phyloP scores from a whole-genome alignment of 78 protist genomes.

The Neovahlkampfia damariscottae region DNA sequence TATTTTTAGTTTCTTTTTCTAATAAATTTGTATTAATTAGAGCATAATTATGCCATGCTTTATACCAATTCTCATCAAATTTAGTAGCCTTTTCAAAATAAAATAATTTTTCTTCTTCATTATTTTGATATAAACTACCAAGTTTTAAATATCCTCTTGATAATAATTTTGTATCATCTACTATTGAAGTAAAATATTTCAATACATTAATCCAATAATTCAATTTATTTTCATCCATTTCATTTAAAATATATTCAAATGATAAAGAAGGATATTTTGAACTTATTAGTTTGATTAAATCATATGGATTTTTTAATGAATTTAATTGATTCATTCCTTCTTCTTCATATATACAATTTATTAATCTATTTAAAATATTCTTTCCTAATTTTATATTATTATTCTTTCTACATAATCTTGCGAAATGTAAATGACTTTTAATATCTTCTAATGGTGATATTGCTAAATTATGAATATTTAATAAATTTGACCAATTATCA shows the following conservation, averaged over 20 bases:
- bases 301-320: too few relatives aligned
- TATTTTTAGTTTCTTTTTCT: conserved; percentile 43
- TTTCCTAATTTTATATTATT: too few relatives aligned
- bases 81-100: conserved; percentile 45
- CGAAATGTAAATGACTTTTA: conserved; percentile 65
- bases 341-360: too few relatives aligned
- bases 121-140: conserved; percentile 12
- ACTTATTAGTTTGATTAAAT: conserved; percentile 19
- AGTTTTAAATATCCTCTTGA: neutral
- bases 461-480: conserved; percentile 65
- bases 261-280: neutral
- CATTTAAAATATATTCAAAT: neutral
- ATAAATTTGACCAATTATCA: conserved; percentile 80
- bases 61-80: conserved; percentile 71
- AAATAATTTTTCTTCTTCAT: conserved; percentile 34
- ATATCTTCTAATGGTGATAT: conserved; percentile 52
- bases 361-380: too few relatives aligned
- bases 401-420: conserved; percentile 72
- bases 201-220: too few relatives aligned
- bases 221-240: too few relatives aligned
- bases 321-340: too few relatives aligned
- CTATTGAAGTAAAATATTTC: too few relatives aligned
- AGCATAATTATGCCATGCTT: conserved; percentile 94
- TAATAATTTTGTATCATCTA: neutral
- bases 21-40: conserved; percentile 63